Evolutionary conservation across 2,329 filamentous ascomycete species (phyloP).

Genomic region (Penicillium sp.): DNA sequence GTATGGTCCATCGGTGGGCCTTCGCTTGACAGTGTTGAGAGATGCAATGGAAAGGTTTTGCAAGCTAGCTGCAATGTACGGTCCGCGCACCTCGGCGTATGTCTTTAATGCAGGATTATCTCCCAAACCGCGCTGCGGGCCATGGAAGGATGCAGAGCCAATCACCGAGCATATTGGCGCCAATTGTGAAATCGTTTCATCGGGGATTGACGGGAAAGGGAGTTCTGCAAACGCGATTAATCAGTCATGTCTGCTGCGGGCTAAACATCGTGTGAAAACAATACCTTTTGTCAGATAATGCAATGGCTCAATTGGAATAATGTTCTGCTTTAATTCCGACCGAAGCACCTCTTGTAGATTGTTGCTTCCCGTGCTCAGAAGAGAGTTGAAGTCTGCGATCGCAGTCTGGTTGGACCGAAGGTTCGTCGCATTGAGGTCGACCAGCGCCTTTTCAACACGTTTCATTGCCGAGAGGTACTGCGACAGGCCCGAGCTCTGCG

Average conservation of each 20-base stretch:
- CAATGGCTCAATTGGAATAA: conserved; percentile 76
- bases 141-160: conserved; percentile 55
- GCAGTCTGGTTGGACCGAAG: conserved; percentile 87
- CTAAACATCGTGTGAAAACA: neutral
- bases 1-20: conserved; percentile 73
- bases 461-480: conserved; percentile 88
- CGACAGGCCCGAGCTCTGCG: conserved; percentile 72
- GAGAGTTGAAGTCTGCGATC: conserved; percentile 69
- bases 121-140: conserved; percentile 47
- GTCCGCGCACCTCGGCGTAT: conserved; percentile 79
- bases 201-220: conserved; percentile 73
- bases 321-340: conserved; percentile 71
- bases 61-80: conserved; percentile 76
- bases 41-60: conserved; percentile 85
- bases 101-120: conserved; percentile 72
- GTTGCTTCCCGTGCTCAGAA: conserved; percentile 73
- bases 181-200: conserved; percentile 70
- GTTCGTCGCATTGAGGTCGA: conserved; percentile 83
- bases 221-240: conserved; percentile 42
- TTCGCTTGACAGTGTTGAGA: conserved; percentile 74
- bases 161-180: conserved; percentile 75
- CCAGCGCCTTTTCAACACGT: conserved; percentile 77
- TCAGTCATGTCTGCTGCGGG: conserved; percentile 4
- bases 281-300: conserved; percentile 84
- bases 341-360: conserved; percentile 84